Evolutionary conservation across 2,329 filamentous ascomycete genomes (phyloP), one percentile per base, ranked within the genome.

Genomic region (Epichloe baconii): DNA sequence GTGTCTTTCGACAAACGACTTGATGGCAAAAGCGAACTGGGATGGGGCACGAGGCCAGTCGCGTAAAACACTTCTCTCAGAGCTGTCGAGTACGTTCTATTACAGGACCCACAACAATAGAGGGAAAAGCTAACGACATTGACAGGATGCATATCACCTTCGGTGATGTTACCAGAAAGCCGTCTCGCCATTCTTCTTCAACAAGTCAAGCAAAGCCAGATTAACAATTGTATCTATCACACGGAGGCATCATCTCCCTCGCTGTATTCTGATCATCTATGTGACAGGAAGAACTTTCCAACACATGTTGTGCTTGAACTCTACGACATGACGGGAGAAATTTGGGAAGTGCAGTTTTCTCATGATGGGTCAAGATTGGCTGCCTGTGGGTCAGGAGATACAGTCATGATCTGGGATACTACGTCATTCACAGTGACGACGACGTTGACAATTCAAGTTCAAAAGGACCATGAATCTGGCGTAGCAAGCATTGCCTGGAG

Each of bases 91-190:
- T 93, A 72, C 68, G 80, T 69, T 17, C 21, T 14, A 15, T 8
- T n/a, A 10, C 40, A 15, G 36, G 17, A 23, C 5, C 10, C 31
- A 15, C 14, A 2, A 23, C 19, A 37, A 41, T 14, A 17, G 6
- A 31, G 19, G 15, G 21, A 10, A 42, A 47, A 10, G 38, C 47
- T 52, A 36, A 47, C 43, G 35, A 46, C 12, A 12, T 43, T 49
- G 36, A 37, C 58, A 91, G 86, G 78, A 72, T 95, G 82, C 52
- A 95, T 98, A 65, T 95, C 93, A 1, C 91, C 93, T 0, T 93
- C 89, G 4, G 87, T 95, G 44, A 97, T 98, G 90, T 85, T 98
- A 50, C 93, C 93, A 1, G 88, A 95, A 62, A 87, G 93, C 65
- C 83, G 93, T 6, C 74, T 98, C 44, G 88, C 88, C 2, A 77